These are phyloP conservation scores for Parietaria judaica DNA, from an alignment of 306 rosid species.

Conservation along the genomic window DNA sequence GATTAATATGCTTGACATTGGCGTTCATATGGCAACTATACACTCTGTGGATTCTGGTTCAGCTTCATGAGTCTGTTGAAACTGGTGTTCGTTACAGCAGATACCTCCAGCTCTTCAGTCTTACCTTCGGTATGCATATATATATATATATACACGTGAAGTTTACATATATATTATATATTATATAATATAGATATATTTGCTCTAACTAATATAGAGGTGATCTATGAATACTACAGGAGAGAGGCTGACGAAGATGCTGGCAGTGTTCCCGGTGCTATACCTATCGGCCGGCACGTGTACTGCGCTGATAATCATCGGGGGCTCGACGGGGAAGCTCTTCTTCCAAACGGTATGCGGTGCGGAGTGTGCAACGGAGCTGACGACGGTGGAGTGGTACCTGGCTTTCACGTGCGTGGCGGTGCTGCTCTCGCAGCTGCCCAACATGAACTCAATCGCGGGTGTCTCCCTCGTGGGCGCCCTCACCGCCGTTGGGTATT, in stretches of 20 bases:
- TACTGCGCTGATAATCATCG: slow-evolving; percentile 30
- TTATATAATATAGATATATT: too few species aligned
- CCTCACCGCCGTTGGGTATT: slow-evolving; percentile 34
- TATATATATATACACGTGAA: neutral
- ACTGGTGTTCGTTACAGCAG: slow-evolving; percentile 47
- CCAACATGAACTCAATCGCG: slow-evolving; percentile 48
- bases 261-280: slow-evolving; percentile 28
- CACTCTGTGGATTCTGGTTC: slow-evolving; percentile 35
- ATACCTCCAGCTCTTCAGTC: slow-evolving; percentile 41
- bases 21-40: slow-evolving; percentile 51
- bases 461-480: slow-evolving; percentile 45
- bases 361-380: slow-evolving; percentile 18
- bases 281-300: slow-evolving; percentile 43
- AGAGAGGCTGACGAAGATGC: slow-evolving; percentile 18
- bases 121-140: slow-evolving; percentile 26
- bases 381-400: slow-evolving; percentile 40
- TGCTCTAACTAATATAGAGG: too few species aligned
- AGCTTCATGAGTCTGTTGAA: slow-evolving; percentile 42
- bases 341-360: slow-evolving; percentile 38
- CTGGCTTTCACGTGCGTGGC: slow-evolving; percentile 36
- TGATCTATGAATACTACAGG: slow-evolving; percentile 11
- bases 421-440: slow-evolving; percentile 36
- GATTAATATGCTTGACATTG: slow-evolving; percentile 32
- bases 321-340: slow-evolving; percentile 28
- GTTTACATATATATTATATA: too few species aligned